Conservation (phyloP, 2,329 filamentous ascomycete genomes). For the Cephalotrichum gorgonifer region DNA sequence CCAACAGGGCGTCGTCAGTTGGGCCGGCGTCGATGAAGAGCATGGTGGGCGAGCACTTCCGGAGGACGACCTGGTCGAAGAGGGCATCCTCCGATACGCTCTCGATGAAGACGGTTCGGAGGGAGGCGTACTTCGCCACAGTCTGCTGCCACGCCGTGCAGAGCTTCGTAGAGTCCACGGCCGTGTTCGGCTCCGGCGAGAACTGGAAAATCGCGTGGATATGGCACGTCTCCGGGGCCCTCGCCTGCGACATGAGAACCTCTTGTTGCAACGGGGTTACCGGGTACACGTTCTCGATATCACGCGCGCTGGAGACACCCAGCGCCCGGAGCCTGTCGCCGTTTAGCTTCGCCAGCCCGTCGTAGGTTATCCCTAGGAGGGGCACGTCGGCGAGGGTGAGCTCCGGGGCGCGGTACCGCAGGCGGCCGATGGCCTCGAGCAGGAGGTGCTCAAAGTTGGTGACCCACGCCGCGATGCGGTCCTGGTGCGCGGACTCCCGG, state of each 20-base stretch:
- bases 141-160: constrained; percentile 41
- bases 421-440: constrained; percentile 28
- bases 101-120: constrained; percentile 42
- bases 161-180: constrained; percentile 31
- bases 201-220: constrained; percentile 38
- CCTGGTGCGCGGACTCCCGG: constrained; percentile 26
- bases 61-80: constrained; percentile 39
- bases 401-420: constrained; percentile 31
- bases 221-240: constrained; percentile 28
- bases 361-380: constrained; percentile 34
- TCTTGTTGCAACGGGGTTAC: constrained; percentile 37
- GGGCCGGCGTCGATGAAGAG: constrained; percentile 38
- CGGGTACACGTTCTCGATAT: constrained; percentile 39
- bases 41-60: constrained; percentile 37
- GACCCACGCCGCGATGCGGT: constrained; percentile 35
- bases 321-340: constrained; percentile 27
- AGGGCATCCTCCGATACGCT: constrained; percentile 36
- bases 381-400: constrained; percentile 41
- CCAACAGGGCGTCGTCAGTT: constrained; percentile 23
- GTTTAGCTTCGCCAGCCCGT: constrained; percentile 32
- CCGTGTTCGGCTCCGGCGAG: constrained; percentile 21
- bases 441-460: constrained; percentile 34
- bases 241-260: constrained; percentile 34
- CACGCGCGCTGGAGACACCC: constrained; percentile 27
- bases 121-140: constrained; percentile 29